Conservation (phyloP, 2,329 filamentous ascomycete species). For the Pseudofabraea citricarpa region DNA sequence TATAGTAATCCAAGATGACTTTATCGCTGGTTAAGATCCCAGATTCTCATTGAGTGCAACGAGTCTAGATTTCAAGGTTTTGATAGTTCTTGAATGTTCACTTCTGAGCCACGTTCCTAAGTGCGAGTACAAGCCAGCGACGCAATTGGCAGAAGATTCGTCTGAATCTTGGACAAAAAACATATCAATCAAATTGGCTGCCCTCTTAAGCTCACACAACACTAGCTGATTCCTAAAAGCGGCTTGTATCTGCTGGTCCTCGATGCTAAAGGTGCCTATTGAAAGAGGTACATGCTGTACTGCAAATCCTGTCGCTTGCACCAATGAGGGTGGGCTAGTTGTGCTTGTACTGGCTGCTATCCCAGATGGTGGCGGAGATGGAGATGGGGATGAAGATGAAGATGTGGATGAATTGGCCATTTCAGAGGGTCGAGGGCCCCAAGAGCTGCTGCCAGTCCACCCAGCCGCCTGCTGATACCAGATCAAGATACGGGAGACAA, state of each 20-base stretch:
- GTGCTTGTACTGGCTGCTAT: slow-evolving; percentile 1
- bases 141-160: slow-evolving; percentile 5
- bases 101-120: slow-evolving; percentile 12
- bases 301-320: slow-evolving; percentile 18
- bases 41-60: slow-evolving; percentile 4
- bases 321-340: slow-evolving; percentile 6
- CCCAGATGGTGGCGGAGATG: slow-evolving; percentile 2
- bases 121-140: slow-evolving; percentile 8
- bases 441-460: slow-evolving; percentile 14
- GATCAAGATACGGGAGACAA: slow-evolving; percentile 22
- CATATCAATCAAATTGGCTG: slow-evolving; percentile 12
- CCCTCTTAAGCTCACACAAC: slow-evolving; percentile 19
- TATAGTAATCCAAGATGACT: not conserved
- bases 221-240: slow-evolving; percentile 18
- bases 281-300: slow-evolving; percentile 17
- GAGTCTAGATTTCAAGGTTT: slow-evolving; percentile 9
- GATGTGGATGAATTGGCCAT: slow-evolving; percentile 1
- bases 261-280: slow-evolving; percentile 18
- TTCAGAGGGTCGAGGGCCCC: slow-evolving; percentile 6
- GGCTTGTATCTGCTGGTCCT: slow-evolving; percentile 19
- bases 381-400: slow-evolving; percentile 4
- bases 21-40: slow-evolving; percentile 2
- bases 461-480: slow-evolving; percentile 26
- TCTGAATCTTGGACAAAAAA: slow-evolving; percentile 8
- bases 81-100: slow-evolving; percentile 11